phyloP scores from a whole-genome alignment of 495 filamentous ascomycete species.

The Penicillium paradoxum region DNA sequence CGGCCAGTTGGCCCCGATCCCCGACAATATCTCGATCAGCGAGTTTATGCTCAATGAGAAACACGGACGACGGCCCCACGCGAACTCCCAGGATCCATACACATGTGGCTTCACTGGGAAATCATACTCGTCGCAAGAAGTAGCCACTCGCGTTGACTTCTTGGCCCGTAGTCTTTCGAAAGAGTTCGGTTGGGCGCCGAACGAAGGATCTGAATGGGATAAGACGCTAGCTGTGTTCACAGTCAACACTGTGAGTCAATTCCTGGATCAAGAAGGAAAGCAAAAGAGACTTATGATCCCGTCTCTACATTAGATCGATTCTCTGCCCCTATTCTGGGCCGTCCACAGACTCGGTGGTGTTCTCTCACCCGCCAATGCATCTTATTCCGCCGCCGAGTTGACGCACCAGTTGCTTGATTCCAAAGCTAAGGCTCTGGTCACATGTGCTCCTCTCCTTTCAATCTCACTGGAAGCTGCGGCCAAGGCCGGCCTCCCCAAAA shows the following conservation, averaged over 20 bases:
- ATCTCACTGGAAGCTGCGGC: slow-evolving; percentile 66
- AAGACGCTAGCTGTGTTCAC: slow-evolving; percentile 75
- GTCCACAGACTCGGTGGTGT: slow-evolving; percentile 73
- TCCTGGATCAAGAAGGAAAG: neutral
- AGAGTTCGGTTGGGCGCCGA: slow-evolving; percentile 69
- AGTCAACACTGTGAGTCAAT: slow-evolving; percentile 65
- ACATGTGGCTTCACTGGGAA: slow-evolving; percentile 76
- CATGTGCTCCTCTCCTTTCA: slow-evolving; percentile 68
- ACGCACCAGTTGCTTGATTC: slow-evolving; percentile 76
- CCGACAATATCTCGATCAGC: slow-evolving; percentile 69
- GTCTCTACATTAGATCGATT: slow-evolving; percentile 62
- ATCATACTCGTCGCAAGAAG: slow-evolving; percentile 61
- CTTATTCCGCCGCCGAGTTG: slow-evolving; percentile 70
- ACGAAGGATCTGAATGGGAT: slow-evolving; percentile 77
- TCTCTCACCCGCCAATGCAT: slow-evolving; percentile 75
- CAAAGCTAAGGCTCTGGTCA: slow-evolving; percentile 70
- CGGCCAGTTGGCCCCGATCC: slow-evolving; percentile 63
- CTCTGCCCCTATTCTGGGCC: slow-evolving; percentile 68
- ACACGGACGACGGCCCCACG: slow-evolving; percentile 62
- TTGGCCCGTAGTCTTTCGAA: slow-evolving; percentile 68
- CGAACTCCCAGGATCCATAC: slow-evolving; percentile 64
- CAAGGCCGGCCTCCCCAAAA: slow-evolving; percentile 60
- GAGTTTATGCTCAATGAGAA: slow-evolving; percentile 77
- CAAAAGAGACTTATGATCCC: neutral
- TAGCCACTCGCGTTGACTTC: slow-evolving; percentile 61